A percentile compares a stretch with the other conserved stretches of the same genome.
Evolutionary conservation across 805 yeast genomes (phyloP).

Genomic region (Metahyphopichia silvanorum): DNA sequence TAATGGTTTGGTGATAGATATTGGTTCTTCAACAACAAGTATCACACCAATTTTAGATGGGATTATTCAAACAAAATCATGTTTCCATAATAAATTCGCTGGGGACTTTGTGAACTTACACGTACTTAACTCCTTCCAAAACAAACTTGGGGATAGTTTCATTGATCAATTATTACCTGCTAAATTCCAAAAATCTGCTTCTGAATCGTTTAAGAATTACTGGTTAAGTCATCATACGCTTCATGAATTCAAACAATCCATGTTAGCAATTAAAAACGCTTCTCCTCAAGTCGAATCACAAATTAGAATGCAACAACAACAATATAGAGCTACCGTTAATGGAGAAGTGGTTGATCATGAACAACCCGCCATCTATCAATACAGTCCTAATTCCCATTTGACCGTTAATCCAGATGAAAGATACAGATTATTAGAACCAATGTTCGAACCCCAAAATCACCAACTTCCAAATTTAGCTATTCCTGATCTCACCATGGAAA

Average conservation of each 20-base stretch:
- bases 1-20: constrained; percentile 75
- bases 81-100: constrained; percentile 67
- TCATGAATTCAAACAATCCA: constrained; percentile 34
- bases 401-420: constrained; percentile 38
- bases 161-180: constrained; percentile 14
- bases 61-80: constrained; percentile 60
- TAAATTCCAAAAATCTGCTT: constrained; percentile 10
- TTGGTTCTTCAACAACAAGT: constrained; percentile 67
- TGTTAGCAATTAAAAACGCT: constrained; percentile 13
- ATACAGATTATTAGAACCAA: constrained; percentile 56
- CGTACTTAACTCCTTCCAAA: constrained; percentile 43
- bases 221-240: constrained; percentile 32
- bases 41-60: constrained; percentile 83
- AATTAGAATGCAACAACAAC: neutral
- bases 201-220: constrained; percentile 34
- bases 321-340: neutral
- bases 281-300: constrained; percentile 1
- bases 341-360: neutral
- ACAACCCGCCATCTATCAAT: constrained; percentile 47
- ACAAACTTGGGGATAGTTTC: constrained; percentile 9
- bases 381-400: constrained; percentile 54
- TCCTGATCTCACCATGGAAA: constrained; percentile 37
- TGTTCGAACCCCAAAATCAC: constrained; percentile 62
- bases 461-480: constrained; percentile 34
- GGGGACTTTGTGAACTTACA: constrained; percentile 81